Conservation (phyloP, 331 rosid genomes). For the Ulmus americana region DNA sequence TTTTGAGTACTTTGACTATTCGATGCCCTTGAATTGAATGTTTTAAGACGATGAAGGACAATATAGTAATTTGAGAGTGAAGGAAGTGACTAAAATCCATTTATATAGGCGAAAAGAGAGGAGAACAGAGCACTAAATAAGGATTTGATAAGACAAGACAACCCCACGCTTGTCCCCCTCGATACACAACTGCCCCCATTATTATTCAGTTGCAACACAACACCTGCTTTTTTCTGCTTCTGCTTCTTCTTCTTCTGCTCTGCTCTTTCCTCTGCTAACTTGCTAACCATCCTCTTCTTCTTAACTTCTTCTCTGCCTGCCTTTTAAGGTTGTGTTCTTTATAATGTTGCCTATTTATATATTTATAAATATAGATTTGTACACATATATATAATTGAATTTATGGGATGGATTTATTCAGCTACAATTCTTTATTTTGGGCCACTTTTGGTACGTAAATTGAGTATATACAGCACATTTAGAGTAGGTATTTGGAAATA, state of each 20-base stretch:
- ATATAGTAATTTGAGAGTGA: neutral
- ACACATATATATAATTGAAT: neutral
- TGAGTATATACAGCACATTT: neutral
- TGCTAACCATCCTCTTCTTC: too few relatives aligned
- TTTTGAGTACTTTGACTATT: too few relatives aligned
- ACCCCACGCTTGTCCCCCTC: constrained; percentile 39
- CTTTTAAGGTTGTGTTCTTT: too few relatives aligned
- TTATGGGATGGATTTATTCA: too few relatives aligned
- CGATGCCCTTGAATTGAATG: neutral
- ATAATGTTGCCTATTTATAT: too few relatives aligned
- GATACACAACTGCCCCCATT: constrained; percentile 1
- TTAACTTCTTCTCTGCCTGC: too few relatives aligned
- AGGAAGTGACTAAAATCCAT: neutral
- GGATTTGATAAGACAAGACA: constrained; percentile 44
- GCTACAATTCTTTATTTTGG: neutral
- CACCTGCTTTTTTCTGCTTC: neutral
- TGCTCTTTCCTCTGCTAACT: neutral
- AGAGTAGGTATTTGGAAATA: neutral
- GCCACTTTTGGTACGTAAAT: constrained; percentile 3
- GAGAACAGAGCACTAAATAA: constrained; percentile 17
- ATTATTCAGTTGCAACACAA: constrained; percentile 5
- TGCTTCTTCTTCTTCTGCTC: neutral
- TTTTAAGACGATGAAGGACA: neutral
- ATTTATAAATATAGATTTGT: neutral
- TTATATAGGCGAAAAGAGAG: constrained; percentile 7